A percentile compares a stretch with the other conserved stretches of the same genome.
These are phyloP conservation scores for Aspergillus sclerotiicarbonarius DNA, from an alignment of 495 filamentous ascomycete species.

Conservation along the genomic window DNA sequence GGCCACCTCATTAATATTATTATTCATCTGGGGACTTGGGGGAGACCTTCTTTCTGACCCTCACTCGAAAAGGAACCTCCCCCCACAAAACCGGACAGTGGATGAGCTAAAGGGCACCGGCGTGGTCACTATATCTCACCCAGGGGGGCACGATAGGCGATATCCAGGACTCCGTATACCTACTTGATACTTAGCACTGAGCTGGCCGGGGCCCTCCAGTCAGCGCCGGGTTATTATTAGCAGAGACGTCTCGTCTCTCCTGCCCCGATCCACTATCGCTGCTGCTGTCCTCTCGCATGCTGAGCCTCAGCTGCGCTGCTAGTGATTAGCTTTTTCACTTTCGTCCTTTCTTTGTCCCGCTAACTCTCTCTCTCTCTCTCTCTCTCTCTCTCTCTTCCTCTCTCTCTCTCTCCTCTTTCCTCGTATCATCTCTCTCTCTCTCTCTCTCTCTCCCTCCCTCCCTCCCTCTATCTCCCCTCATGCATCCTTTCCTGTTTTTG, in stretches of 20 bases:
- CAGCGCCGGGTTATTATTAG: constrained; percentile 6
- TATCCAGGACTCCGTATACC: too few species aligned
- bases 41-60: too few species aligned
- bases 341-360: background rate
- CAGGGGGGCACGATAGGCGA: too few species aligned
- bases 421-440: background rate
- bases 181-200: background rate
- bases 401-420: too few species aligned
- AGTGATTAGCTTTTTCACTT: background rate
- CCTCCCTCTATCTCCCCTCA: background rate
- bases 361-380: background rate
- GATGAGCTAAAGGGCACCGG: too few species aligned
- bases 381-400: constrained; percentile 2
- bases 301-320: constrained; percentile 4
- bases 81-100: too few species aligned
- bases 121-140: too few species aligned
- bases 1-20: too few species aligned
- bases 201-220: constrained; percentile 1
- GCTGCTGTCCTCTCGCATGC: constrained; percentile 5
- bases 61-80: too few species aligned
- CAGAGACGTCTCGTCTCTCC: constrained; percentile 4
- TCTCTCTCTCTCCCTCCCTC: background rate
- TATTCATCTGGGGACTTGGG: too few species aligned
- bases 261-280: constrained; percentile 6
- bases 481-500: background rate